phyloP scores from a whole-genome alignment of 805 yeast genomes.

The Clavispora santaluciae region DNA sequence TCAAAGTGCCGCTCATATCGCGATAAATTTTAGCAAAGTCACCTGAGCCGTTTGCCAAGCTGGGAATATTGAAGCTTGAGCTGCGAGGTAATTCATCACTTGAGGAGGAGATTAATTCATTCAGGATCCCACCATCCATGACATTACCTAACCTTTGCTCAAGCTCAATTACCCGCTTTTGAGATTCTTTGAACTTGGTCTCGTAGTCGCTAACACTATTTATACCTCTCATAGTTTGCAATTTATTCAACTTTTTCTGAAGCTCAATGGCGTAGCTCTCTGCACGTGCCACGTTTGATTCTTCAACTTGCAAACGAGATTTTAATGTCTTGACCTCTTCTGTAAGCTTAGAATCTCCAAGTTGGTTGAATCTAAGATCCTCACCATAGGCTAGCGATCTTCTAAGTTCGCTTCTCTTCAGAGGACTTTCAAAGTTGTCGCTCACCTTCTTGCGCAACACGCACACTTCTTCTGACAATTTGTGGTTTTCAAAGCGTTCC shows the following conservation, averaged over 20 bases:
- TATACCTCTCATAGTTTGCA: conserved; percentile 38
- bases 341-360: conserved; percentile 9
- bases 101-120: not conserved
- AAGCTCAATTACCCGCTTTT: conserved; percentile 27
- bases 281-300: conserved; percentile 46
- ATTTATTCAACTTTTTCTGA: conserved; percentile 38
- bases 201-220: conserved; percentile 32
- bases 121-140: conserved; percentile 8
- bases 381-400: conserved; percentile 34
- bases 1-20: conserved; percentile 44
- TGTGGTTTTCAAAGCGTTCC: conserved; percentile 42
- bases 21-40: conserved; percentile 48
- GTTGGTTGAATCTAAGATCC: conserved; percentile 15
- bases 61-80: conserved; percentile 29
- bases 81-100: conserved; percentile 16
- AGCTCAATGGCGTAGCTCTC: conserved; percentile 44
- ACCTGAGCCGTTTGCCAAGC: conserved; percentile 19
- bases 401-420: conserved; percentile 18
- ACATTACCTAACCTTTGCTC: conserved; percentile 26
- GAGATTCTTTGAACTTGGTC: conserved; percentile 31
- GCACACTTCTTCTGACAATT: conserved; percentile 51
- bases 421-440: conserved; percentile 15
- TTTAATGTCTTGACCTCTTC: conserved; percentile 48
- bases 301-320: conserved; percentile 47
- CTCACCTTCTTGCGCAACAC: conserved; percentile 46